Base-by-base conservation (phyloP, 768 basidiomycete species). In the Mycena albidolilacea region DNA sequence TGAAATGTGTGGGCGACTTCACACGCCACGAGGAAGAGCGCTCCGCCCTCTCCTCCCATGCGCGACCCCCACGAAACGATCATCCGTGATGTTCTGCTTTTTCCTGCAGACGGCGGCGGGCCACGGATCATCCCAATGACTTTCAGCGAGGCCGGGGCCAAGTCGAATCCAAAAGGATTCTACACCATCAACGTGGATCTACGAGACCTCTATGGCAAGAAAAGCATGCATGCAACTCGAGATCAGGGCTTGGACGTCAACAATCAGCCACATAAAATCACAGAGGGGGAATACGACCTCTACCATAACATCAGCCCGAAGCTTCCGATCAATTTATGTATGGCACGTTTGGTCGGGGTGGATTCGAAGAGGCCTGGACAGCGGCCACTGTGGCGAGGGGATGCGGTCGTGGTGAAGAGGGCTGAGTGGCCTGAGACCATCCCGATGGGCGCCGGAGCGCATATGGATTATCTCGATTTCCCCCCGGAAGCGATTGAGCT, bases 61-160 rank as follows among this genome's bases (percentile, higher is more conserved):
- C 70, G 70, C 17, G 63, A 67, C 21, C 70, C 70, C 4, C 59
- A 55, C 48, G 70, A 66, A 37, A 21, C 70, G 10, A 66, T 71
- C 39, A 14, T 61, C 59, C 70, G 59, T 7, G 50, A 71, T 12
- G 64, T 66, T 1, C 64, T 71, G 10, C 14, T 71, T 0, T 66
- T 66, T 39, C 70, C 70, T 12, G 70, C 59, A 3, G 52, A 66
- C 14, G 70, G 70, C 38, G 50, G 70, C 21, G 52, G 23, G 8
- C 70, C 70, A 39, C 38, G 23, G 3, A 66, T 71, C 15, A 43
- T 39, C 39, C 59, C 64, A 48, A 71, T 66, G 64, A 44, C 59
- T 1, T 66, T 71, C 59, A 66, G 44, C 70, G 59, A 60, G 17
- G 64, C 37, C 43, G 70, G 64, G 12, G n/a, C 64, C 19, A 1